Evolutionary conservation across 116 monocot species (phyloP).

Genomic region (Zostera marina): DNA sequence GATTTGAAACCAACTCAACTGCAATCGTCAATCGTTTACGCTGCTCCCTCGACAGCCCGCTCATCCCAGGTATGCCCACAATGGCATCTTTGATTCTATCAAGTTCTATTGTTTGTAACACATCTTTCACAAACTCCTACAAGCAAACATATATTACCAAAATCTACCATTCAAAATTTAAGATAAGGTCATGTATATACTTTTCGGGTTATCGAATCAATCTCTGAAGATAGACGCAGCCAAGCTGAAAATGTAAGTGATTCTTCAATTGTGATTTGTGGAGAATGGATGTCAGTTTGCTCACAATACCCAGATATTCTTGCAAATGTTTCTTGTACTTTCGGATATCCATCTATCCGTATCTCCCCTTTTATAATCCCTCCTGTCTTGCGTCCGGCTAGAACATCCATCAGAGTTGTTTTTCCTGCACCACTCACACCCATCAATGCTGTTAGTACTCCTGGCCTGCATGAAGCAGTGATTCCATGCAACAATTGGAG

Average conservation of each 20-base stretch:
- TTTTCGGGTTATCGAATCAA: slow-evolving; percentile 35
- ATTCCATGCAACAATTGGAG: slow-evolving; percentile 65
- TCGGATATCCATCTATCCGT: slow-evolving; percentile 69
- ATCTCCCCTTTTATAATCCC: slow-evolving; percentile 73
- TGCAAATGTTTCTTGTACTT: slow-evolving; percentile 71
- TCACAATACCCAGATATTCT: slow-evolving; percentile 90
- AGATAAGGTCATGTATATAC: no score
- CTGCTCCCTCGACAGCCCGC: slow-evolving; percentile 78
- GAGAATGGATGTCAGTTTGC: no score
- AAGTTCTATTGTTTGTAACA: slow-evolving; percentile 73
- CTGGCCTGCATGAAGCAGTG: slow-evolving; percentile 61
- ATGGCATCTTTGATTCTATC: slow-evolving; percentile 57
- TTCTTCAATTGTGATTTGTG: no score
- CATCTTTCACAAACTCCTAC: slow-evolving; percentile 68
- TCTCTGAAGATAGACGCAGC: slow-evolving; percentile 45
- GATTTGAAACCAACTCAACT: slow-evolving; percentile 79
- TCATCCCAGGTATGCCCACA: slow-evolving; percentile 60
- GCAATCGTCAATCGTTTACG: slow-evolving; percentile 77
- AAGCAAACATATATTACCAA: neutral
- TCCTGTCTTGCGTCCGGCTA: slow-evolving; percentile 74
- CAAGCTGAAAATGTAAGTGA: slow-evolving; percentile 74
- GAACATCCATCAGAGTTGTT: slow-evolving; percentile 80
- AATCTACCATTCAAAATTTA: no score
- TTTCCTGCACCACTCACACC: slow-evolving; percentile 84
- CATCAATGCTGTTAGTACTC: slow-evolving; percentile 64